Evolutionary conservation across 176 grass and related monocot species (phyloP), one percentile per base, ranked within the genome.

Genomic region (Guadua angustifolia): DNA sequence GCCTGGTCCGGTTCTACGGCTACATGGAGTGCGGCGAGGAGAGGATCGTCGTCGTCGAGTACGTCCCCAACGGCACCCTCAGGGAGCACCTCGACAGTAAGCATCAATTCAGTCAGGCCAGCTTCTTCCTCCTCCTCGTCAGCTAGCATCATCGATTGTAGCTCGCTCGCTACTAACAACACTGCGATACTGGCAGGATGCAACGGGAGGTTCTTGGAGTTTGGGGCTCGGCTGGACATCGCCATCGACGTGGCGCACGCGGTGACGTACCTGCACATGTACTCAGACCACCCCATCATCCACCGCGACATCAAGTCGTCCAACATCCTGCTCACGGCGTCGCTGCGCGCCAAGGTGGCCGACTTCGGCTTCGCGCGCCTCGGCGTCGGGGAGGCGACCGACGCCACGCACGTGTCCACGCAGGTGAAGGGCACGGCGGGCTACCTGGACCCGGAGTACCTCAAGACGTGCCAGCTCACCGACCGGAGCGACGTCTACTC

Each of bases 221-320:
- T 98, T 0, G 84, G 68, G 12, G 71, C 89, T 2, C 63, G 96
- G 14, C 91, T 98, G 0, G 96, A 98, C 59, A 86, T 98, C 46
- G 93, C 91, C 88, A 93, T 90, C 70, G 96, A 98, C 74, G 93
- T 98, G 2, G 93, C 96, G 19, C 96, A 98, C 91, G 96, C 86
- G 12, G 78, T 95, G 16, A 98, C 96, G 19, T 95, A 98, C 86
- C 96, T 98, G 1, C 96, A 98, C 85, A 95, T 90, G 87, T 98
- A 95, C 83, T 62, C 93, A 0, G 93, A 95, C 83, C 80, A 88
- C 82, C 93, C 96, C 84, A 96, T 96, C 86, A 99, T 99, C 86
- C 97, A 99, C 88, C 86, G 97, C 72, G 93, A 99, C 89, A 99
- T 99, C 78, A 99, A 99, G 72, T 99, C 97, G 8, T 96, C 97